A percentile compares a stretch with the other conserved stretches of the same genome.
phyloP scores from a whole-genome alignment of 2,329 filamentous ascomycete species.

The Rhinocladiella similis region DNA sequence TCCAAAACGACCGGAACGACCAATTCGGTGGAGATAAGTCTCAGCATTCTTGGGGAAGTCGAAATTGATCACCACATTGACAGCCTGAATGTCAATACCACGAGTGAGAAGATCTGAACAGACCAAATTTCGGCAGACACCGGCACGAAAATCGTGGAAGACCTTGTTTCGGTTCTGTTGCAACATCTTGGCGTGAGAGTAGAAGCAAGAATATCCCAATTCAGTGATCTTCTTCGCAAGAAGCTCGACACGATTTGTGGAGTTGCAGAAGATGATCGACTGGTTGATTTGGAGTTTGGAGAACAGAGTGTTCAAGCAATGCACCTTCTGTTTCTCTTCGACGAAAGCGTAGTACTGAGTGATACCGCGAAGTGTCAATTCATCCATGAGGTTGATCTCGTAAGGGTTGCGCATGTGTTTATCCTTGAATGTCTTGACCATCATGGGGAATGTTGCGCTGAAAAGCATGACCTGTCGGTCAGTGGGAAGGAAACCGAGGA shows the following conservation, averaged over 20 bases:
- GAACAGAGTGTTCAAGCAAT: constrained; percentile 98
- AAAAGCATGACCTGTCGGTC: constrained; percentile 99
- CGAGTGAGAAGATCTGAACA: constrained; percentile 96
- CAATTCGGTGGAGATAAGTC: constrained; percentile 97
- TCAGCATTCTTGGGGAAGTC: constrained; percentile 99
- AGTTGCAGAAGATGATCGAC: constrained; percentile 99
- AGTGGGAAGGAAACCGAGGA: constrained; percentile 92
- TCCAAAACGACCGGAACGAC: constrained; percentile 93
- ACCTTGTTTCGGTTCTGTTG: constrained; percentile 96
- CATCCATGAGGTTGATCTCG: constrained; percentile 99
- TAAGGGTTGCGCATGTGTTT: constrained; percentile 97
- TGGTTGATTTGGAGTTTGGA: constrained; percentile 99
- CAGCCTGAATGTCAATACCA: constrained; percentile 98
- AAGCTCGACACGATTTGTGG: constrained; percentile 94
- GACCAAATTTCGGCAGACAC: constrained; percentile 95
- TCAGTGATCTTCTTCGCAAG: constrained; percentile 99
- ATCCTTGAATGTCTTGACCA: constrained; percentile 96
- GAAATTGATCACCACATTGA: constrained; percentile 99
- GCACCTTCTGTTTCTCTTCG: constrained; percentile 98
- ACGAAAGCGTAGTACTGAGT: constrained; percentile 99
- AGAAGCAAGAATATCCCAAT: constrained; percentile 98
- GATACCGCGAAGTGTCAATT: constrained; percentile 94
- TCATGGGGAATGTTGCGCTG: constrained; percentile 94
- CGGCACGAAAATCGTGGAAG: constrained; percentile 98
- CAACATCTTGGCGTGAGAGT: constrained; percentile 97